Evolutionary conservation across 108 stramenopile species (phyloP), one percentile per base, ranked within the genome.

Genomic region (Skeletonema grethae): DNA sequence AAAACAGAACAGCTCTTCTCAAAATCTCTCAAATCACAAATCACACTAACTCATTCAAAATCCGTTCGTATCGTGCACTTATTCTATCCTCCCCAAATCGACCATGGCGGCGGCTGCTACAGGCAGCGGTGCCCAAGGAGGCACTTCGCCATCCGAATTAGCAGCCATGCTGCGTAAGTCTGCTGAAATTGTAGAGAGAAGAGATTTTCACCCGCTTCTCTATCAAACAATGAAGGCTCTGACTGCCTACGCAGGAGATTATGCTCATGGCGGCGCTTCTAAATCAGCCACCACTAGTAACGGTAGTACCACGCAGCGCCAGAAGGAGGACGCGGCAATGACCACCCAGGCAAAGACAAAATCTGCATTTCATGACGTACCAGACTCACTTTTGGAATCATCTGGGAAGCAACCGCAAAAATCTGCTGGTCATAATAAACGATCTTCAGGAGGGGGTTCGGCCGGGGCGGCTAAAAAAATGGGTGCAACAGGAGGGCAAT

Each of bases 121-220:
- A 29, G 53, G 63, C 29, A 24, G 30, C 32, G 50, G 18, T 53
- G 18, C 50, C 50, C 1, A 6, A 16, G 50, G 50, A 53, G 50
- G 50, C 20, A 16, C 58, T 39, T 22, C 67, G 24, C 66, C 71
- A n/a, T 8, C 61, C 41, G 80, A 70, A 22, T 62, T 90, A 13
- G 87, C 87, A 12, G 53, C 71, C n/a, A 72, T 90, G 84, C 77
- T 90, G 38, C 79, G 87, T n/a, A 84, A 83, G 67, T 87, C 85
- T 65, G 87, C 89, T 55, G 62, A 76, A 24, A 60, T 88, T 57
- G 87, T 90, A 39, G 87, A 90, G 70, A 68, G 77, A 2, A 79
- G 73, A 9, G 82, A 90, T 63, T 87, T 87, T 65, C 77, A 84
- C 45, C 75, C 86, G 16, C 58, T 90, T 22, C 63, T 90, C 46